A percentile compares a stretch with the other conserved stretches of the same genome.
phyloP scores from a whole-genome alignment of 148 eudicot species.

The Beta vulgaris region DNA sequence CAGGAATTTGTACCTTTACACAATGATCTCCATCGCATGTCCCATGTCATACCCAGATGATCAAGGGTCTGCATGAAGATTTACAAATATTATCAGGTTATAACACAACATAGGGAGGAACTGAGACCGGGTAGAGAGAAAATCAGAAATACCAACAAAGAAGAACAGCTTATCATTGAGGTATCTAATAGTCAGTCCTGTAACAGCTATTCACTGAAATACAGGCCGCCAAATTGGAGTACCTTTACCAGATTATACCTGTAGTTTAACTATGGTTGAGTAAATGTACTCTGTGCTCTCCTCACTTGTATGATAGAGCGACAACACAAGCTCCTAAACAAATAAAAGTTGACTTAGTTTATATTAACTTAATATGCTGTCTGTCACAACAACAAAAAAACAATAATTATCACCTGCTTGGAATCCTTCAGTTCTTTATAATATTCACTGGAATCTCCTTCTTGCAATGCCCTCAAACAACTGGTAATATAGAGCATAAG shows the following conservation, averaged over 20 bases:
- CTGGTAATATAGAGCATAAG: constrained; percentile 35
- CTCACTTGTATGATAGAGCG: constrained; percentile 73
- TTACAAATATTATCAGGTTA: neutral
- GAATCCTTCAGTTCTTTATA: constrained; percentile 49
- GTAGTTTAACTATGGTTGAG: constrained; percentile 80
- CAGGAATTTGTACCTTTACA: constrained; percentile 31
- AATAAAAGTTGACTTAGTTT: constrained; percentile 6
- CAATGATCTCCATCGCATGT: constrained; percentile 63
- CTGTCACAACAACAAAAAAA: neutral
- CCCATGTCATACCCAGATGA: constrained; percentile 91
- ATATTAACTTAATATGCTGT: constrained; percentile 1
- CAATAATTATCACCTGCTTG: constrained; percentile 62
- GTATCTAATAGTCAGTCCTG: neutral
- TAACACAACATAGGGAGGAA: neutral
- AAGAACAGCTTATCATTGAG: neutral
- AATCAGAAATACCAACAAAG: neutral
- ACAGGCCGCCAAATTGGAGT: neutral
- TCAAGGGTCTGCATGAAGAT: constrained; percentile 58
- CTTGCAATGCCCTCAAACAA: constrained; percentile 86
- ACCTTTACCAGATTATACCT: constrained; percentile 46
- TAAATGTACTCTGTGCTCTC: constrained; percentile 86
- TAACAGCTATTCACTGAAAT: neutral
- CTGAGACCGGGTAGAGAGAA: neutral
- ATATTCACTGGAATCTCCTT: constrained; percentile 74
- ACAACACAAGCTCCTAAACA: constrained; percentile 72